Evolutionary conservation across 352 stramenopile species (phyloP).

Genomic region (Phytopythium delawarense): DNA sequence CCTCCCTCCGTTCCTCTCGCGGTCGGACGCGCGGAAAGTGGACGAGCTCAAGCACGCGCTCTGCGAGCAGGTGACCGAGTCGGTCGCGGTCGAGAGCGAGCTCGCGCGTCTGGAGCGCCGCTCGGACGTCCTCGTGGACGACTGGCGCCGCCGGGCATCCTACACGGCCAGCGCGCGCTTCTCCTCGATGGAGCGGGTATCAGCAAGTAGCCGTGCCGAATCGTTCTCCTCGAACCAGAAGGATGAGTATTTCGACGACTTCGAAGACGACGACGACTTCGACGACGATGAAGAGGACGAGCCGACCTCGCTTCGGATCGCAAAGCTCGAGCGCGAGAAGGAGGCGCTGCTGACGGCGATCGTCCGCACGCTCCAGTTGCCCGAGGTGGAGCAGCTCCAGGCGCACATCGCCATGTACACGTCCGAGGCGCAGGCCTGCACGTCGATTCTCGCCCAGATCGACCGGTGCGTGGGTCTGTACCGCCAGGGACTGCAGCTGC

Average conservation of each 20-base stretch:
- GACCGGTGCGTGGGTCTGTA: conserved; percentile 51
- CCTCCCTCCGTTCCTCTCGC: conserved; percentile 39
- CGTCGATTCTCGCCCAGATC: conserved; percentile 70
- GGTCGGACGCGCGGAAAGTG: conserved; percentile 24
- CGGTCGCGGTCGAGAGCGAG: conserved; percentile 43
- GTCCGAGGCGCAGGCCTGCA: conserved; percentile 63
- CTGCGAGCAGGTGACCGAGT: conserved; percentile 48
- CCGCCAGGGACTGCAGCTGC: conserved; percentile 55
- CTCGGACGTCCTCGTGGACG: conserved; percentile 42
- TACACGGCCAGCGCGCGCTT: conserved; percentile 16
- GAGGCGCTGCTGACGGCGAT: conserved; percentile 46
- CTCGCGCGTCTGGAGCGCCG: conserved; percentile 51
- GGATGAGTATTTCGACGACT: conserved; percentile 7
- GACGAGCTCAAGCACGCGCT: conserved; percentile 57
- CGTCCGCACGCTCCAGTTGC: conserved; percentile 34
- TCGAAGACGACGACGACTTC: conserved; percentile 7
- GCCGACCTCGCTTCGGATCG: conserved; percentile 30
- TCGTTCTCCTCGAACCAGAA: conserved; percentile 4
- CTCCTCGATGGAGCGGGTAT: conserved; percentile 13
- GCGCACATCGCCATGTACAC: conserved; percentile 73
- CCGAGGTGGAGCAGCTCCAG: conserved; percentile 60
- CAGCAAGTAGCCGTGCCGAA: conserved; percentile 15
- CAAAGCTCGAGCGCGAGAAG: conserved; percentile 55
- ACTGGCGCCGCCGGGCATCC: conserved; percentile 38
- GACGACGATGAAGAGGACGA: conserved; percentile 20